phyloP scores from a whole-genome alignment of 2,329 filamentous ascomycete genomes.

The Cordyceps militaris region DNA sequence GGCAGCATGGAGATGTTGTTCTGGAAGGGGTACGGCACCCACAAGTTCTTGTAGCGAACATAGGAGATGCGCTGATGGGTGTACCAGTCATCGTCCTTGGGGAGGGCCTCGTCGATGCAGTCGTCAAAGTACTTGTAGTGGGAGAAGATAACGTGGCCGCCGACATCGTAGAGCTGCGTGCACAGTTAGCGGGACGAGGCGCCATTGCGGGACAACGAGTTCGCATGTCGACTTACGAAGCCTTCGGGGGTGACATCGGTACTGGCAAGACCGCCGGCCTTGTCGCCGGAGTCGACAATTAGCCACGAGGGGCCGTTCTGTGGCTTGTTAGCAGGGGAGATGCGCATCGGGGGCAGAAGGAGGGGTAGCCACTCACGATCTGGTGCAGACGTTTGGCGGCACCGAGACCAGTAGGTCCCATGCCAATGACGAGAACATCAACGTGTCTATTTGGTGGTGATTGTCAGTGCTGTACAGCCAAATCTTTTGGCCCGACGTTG shows the following conservation, averaged over 20 bases:
- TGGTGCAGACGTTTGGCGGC: conserved; percentile 97
- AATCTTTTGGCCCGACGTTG: not conserved
- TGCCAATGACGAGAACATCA: conserved; percentile 88
- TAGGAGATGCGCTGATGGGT: conserved; percentile 98
- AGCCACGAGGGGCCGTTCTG: conserved; percentile 91
- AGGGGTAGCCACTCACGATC: conserved; percentile 58
- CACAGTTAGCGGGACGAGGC: conserved; percentile 13
- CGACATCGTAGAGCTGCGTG: conserved; percentile 88
- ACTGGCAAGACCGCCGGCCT: conserved; percentile 88
- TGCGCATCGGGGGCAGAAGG: conserved; percentile 15
- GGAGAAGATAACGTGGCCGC: conserved; percentile 97
- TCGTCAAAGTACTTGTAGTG: conserved; percentile 99
- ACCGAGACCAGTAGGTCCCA: conserved; percentile 85
- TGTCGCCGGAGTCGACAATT: conserved; percentile 88
- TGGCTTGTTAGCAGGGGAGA: conserved; percentile 20
- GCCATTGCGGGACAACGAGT: conserved; percentile 3
- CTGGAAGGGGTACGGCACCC: conserved; percentile 99
- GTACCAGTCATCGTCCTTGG: conserved; percentile 92
- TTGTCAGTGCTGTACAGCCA: not conserved
- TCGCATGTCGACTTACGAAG: conserved; percentile 65
- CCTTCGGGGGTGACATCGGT: conserved; percentile 94
- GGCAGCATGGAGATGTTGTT: conserved; percentile 99
- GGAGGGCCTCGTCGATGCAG: conserved; percentile 93
- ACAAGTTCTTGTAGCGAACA: conserved; percentile 90
- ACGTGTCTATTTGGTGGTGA: conserved; percentile 55